Evolutionary conservation across 345 rosid species (phyloP), one percentile per base, ranked within the genome.

Genomic region (Salix dunnii): DNA sequence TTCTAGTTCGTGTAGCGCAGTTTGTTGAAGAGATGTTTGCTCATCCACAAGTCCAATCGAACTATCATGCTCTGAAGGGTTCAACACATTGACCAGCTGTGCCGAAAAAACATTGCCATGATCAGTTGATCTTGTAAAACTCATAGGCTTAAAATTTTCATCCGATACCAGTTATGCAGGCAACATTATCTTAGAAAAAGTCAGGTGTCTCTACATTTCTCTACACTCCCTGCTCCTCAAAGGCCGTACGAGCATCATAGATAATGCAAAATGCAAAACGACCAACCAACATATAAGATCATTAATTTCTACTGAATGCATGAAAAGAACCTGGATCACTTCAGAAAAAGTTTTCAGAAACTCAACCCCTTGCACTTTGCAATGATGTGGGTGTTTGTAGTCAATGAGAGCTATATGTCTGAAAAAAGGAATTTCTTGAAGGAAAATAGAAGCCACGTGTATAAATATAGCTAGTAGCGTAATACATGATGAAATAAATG

Each of bases 1-100:
- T 79, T 85, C 89, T 67, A 95, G 90, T 72, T 93, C 96, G 79
- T 82, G 87, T 62, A 95, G 73, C 51, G 87, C 92, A 17, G 86
- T 81, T 84, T 88, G 90, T 81, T 91, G 96, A 1, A 85, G 58
- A 64, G 96, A 82, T 71, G 80, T 31, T 51, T 85, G 87, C 58
- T 80, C 85, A 1, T 71, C 73, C 36, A 42, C 58, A 62, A 73
- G 69, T 73, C 66, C 85, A 85, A 71, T 77, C 70, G 58, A 63
- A 71, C 76, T 74, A 74, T 69, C 74, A 72, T 82, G 82, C 79
- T 79, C 83, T 46, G 84, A 58, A 48, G 78, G 80, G 65, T 43
- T 71, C 18, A 23, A 72, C 55, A 63, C 42, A 48, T 80, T 68
- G 42, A 72, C 73, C 67, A 12, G 63, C 3, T 75, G 70, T 70